These are phyloP conservation scores for Groenewaldozyma auringiensis DNA, from an alignment of 1,139 yeast genomes.

Conservation along the genomic window DNA sequence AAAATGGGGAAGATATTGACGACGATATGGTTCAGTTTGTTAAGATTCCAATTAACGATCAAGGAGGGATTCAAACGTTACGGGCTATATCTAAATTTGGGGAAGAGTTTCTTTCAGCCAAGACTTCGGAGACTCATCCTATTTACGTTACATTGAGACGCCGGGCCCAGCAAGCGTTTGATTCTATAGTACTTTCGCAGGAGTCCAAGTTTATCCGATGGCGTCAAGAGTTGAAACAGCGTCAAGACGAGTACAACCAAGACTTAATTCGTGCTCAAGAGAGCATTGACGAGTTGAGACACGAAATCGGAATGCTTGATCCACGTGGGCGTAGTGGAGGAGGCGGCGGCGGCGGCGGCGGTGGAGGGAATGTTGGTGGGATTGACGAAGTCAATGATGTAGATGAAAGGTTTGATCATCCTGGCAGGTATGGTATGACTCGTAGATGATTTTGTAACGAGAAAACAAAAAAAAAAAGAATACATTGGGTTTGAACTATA, in stretches of 20 bases:
- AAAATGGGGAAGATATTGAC: not conserved
- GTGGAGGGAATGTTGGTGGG: not conserved
- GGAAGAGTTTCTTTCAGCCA: conserved; percentile 34
- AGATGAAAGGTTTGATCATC: too few species aligned
- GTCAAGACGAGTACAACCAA: conserved; percentile 49
- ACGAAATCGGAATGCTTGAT: not conserved
- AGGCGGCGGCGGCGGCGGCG: not conserved
- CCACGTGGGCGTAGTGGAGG: not conserved
- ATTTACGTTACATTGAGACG: conserved; percentile 41
- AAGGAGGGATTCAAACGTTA: conserved; percentile 31
- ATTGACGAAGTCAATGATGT: too few species aligned
- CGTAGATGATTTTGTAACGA: too few species aligned
- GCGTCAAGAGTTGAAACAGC: conserved; percentile 49
- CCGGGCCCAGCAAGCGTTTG: conserved; percentile 41
- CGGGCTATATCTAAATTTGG: conserved; percentile 37
- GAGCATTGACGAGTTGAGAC: conserved; percentile 19
- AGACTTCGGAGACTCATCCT: conserved; percentile 39
- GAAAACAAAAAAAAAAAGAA: too few species aligned
- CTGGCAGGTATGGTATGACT: conserved; percentile 1
- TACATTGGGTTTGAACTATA: too few species aligned
- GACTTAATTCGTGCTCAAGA: conserved; percentile 44
- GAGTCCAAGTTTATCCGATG: conserved; percentile 59
- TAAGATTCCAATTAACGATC: conserved; percentile 16
- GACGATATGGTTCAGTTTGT: conserved; percentile 9
- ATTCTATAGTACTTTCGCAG: conserved; percentile 44